Evolutionary conservation across 805 yeast species (phyloP).

Genomic region (Danielia oregonensis): DNA sequence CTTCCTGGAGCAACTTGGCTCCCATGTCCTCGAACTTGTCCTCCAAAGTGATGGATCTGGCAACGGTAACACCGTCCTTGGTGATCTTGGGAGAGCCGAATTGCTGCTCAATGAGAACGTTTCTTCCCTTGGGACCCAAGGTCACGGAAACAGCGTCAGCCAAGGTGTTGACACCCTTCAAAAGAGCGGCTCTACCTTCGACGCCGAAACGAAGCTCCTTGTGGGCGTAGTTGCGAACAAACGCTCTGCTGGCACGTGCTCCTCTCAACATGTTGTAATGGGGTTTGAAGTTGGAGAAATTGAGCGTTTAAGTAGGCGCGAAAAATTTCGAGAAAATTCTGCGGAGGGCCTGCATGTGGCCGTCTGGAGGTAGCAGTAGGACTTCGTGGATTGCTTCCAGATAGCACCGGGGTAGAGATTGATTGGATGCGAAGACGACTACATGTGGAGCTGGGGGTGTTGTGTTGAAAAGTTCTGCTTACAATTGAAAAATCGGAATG

Average conservation of each 20-base stretch:
- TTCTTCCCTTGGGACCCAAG: constrained; percentile 96
- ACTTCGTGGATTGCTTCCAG: no score
- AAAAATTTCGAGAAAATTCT: constrained; percentile 17
- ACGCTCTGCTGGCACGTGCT: constrained; percentile 41
- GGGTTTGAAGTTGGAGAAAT: constrained; percentile 5
- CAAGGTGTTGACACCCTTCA: constrained; percentile 89
- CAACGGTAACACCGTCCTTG: constrained; percentile 98
- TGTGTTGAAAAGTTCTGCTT: no score
- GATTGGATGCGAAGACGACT: no score
- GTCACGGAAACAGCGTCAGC: constrained; percentile 97
- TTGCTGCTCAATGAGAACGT: constrained; percentile 92
- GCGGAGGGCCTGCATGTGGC: constrained; percentile 4
- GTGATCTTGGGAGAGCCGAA: constrained; percentile 98
- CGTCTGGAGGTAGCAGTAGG: no score
- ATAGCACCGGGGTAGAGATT: no score
- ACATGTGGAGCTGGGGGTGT: no score
- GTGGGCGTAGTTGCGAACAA: constrained; percentile 59
- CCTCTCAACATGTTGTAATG: constrained; percentile 43
- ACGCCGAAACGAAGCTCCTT: constrained; percentile 96
- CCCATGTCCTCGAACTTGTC: constrained; percentile 97
- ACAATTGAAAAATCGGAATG: no score
- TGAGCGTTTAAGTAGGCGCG: constrained; percentile 8
- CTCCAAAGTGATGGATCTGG: constrained; percentile 73
- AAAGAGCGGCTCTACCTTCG: constrained; percentile 91
- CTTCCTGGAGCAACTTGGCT: constrained; percentile 92